phyloP scores from a whole-genome alignment of 345 rosid genomes.

The Populus ilicifolia region DNA sequence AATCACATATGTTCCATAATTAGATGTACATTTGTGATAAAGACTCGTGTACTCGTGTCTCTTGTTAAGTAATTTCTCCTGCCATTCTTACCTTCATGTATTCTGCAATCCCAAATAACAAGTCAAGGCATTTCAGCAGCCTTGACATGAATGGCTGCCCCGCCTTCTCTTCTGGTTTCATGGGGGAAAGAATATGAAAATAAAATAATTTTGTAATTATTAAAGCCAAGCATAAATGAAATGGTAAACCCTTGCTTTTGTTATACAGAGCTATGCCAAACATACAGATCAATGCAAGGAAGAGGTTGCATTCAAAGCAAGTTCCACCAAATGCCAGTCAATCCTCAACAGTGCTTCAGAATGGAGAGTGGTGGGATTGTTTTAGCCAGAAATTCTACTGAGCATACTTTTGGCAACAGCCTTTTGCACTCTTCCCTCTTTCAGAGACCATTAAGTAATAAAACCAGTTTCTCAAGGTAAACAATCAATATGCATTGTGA shows the following conservation, averaged over 20 bases:
- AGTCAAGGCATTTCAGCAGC: too few relatives aligned
- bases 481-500: not conserved
- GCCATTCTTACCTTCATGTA: not conserved
- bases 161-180: too few relatives aligned
- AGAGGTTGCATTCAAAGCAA: slow-evolving; percentile 15
- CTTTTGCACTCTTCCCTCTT: slow-evolving; percentile 17
- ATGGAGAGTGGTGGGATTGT: slow-evolving; percentile 43
- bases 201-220: not conserved
- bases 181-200: too few relatives aligned
- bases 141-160: too few relatives aligned
- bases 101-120: too few relatives aligned
- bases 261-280: slow-evolving; percentile 30
- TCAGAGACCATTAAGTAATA: slow-evolving; percentile 17
- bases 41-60: not conserved
- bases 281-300: slow-evolving; percentile 23
- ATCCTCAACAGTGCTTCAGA: slow-evolving; percentile 36
- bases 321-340: slow-evolving; percentile 9
- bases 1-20: not conserved
- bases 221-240: not conserved
- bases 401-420: slow-evolving; percentile 10
- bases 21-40: not conserved
- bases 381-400: slow-evolving; percentile 19
- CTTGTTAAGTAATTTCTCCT: not conserved
- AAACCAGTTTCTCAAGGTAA: slow-evolving; percentile 30
- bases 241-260: not conserved